Evolutionary conservation across 768 basidiomycete genomes (phyloP), one percentile per base, ranked within the genome.

Genomic region (Clitopilus passeckerianus): DNA sequence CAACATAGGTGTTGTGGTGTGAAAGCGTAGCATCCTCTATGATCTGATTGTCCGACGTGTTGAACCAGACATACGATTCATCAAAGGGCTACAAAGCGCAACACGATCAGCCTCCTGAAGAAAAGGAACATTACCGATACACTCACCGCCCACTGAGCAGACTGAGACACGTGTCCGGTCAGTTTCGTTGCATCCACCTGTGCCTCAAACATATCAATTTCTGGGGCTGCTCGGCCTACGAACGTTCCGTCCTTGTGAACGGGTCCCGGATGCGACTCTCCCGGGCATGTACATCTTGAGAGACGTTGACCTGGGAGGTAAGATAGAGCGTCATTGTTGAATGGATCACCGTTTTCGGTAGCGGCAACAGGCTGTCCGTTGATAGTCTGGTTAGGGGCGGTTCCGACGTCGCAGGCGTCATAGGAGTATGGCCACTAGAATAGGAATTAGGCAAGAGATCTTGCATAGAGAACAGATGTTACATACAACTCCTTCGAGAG

Each of bases 181-280:
- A 82, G 77, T 61, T 71, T 80, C 10, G 64, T 70, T 37, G 68
- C 74, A 61, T 72, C 81, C 64, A 81, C 81, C 73, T 90, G 86
- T 6, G 93, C 93, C 74, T 95, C 95, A 59, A 96, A 87, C 52
- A 96, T 70, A 70, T 96, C 95, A 55, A 95, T 95, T 71, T 96
- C 93, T 1, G 94, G 94, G 5, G 94, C 91, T 2, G 88, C 72
- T 20, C 95, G 78, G 1, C 93, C 95, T 1, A 90, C 86, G 70
- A 85, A 93, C 0, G 84, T 80, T 1, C 91, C 90, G 68, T 93
- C 89, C 0, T 79, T 59, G 57, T 87, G 84, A 44, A 80, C 77
- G 2, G 93, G 93, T 1, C 93, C 93, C 34, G 93, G 93, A 71
- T 95, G 93, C 30, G 82, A 79, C 66, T 95, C 93, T 22, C 86